Percentiles rank a stretch among this genome's conserved stretches.
phyloP scores from a whole-genome alignment of 768 basidiomycete species.

The Crepidotus variabilis region DNA sequence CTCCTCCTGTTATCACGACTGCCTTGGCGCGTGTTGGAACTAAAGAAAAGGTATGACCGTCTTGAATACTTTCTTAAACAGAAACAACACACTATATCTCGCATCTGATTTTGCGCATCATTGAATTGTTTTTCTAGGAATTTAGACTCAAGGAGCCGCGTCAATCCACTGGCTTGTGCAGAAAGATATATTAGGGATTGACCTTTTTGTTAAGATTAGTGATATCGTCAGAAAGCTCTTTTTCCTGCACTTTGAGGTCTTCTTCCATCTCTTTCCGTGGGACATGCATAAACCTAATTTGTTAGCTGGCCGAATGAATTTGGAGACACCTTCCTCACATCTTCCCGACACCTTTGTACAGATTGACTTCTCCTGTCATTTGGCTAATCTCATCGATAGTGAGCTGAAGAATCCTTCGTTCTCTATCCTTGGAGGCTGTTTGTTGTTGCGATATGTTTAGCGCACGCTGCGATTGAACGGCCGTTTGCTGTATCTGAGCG shows the following conservation, averaged over 20 bases:
- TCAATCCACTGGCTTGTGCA: not conserved
- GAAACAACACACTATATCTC: slow-evolving; percentile 65
- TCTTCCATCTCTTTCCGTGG: slow-evolving; percentile 77
- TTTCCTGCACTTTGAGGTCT: slow-evolving; percentile 73
- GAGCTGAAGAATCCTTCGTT: slow-evolving; percentile 84
- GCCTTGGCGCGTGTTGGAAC: slow-evolving; percentile 54
- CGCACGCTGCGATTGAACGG: slow-evolving; percentile 78
- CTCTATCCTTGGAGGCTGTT: slow-evolving; percentile 76
- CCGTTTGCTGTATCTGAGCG: slow-evolving; percentile 89
- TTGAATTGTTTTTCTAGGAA: slow-evolving; percentile 93
- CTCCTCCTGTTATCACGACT: slow-evolving; percentile 7
- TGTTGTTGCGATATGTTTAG: slow-evolving; percentile 75
- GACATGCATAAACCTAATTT: slow-evolving; percentile 82
- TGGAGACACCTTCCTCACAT: slow-evolving; percentile 55
- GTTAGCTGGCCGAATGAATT: slow-evolving; percentile 1
- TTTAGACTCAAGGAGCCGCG: slow-evolving; percentile 52
- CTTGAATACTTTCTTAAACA: not conserved
- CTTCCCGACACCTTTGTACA: slow-evolving; percentile 96
- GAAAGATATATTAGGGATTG: not conserved
- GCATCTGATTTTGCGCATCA: slow-evolving; percentile 82
- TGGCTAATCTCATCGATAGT: slow-evolving; percentile 80
- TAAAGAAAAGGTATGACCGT: slow-evolving; percentile 14
- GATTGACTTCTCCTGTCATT: slow-evolving; percentile 68
- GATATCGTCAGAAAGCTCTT: slow-evolving; percentile 81
- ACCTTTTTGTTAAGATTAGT: slow-evolving; percentile 85